Conservation (phyloP, 768 basidiomycete genomes). For the Mycena albidolilacea region DNA sequence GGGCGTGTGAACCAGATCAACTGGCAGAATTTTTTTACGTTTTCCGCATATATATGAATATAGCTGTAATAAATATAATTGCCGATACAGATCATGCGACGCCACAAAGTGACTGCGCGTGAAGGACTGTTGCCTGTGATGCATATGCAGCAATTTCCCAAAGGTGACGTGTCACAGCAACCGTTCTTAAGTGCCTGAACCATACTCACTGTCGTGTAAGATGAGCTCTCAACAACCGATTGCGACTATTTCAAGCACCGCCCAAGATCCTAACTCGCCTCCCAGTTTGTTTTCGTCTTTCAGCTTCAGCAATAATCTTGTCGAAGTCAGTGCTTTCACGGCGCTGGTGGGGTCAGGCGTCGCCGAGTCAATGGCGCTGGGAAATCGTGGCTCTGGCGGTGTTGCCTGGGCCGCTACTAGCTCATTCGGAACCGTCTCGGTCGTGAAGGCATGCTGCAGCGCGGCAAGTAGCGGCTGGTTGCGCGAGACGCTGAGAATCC, state of each 20-base stretch:
- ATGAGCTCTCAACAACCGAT: too few relatives aligned
- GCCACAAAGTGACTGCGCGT: too few relatives aligned
- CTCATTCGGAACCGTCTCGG: conserved; percentile 45
- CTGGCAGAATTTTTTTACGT: too few relatives aligned
- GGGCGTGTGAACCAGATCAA: too few relatives aligned
- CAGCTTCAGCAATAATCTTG: conserved; percentile 22
- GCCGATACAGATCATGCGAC: too few relatives aligned
- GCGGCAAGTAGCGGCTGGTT: conserved; percentile 47
- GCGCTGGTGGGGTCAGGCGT: conserved; percentile 45
- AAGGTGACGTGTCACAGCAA: too few relatives aligned
- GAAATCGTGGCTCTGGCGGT: conserved; percentile 46
- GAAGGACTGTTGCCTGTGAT: too few relatives aligned
- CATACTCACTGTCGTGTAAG: too few relatives aligned
- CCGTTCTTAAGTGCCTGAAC: too few relatives aligned
- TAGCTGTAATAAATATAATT: too few relatives aligned
- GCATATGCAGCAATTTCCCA: too few relatives aligned
- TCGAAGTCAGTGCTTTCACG: conserved; percentile 43
- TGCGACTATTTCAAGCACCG: background rate
- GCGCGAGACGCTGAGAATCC: conserved; percentile 45
- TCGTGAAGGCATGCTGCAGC: conserved; percentile 45
- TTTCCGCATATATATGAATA: too few relatives aligned
- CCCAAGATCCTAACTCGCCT: background rate
- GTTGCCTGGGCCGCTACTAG: conserved; percentile 50
- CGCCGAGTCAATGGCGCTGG: conserved; percentile 45
- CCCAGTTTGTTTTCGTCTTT: background rate